Conservation (phyloP, 495 filamentous ascomycete species). For the Cladorrhinum samala region DNA sequence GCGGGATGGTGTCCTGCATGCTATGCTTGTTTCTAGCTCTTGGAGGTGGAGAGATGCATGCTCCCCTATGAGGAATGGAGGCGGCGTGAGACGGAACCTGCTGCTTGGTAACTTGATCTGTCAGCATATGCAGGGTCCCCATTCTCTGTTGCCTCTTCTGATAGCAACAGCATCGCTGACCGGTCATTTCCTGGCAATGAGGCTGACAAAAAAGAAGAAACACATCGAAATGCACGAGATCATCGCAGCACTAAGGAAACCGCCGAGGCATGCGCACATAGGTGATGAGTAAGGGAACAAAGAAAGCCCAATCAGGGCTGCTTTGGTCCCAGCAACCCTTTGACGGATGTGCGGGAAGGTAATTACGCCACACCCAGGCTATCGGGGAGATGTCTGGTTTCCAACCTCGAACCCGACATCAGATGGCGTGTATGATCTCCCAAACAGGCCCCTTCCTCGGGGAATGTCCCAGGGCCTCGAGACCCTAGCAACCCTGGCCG, state of each 20-base stretch:
- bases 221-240: neutral
- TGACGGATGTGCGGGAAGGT: neutral
- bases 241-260: too few relatives aligned
- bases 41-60: neutral
- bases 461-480: too few relatives aligned
- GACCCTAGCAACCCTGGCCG: too few relatives aligned
- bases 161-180: neutral
- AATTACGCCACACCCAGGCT: slow-evolving; percentile 2
- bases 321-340: too few relatives aligned
- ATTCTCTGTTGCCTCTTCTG: neutral
- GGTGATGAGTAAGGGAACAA: too few relatives aligned
- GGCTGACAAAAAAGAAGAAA: neutral
- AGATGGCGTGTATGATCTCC: neutral
- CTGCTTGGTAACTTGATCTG: slow-evolving; percentile 4
- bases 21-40: slow-evolving; percentile 1
- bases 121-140: slow-evolving; percentile 2
- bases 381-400: neutral
- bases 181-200: neutral
- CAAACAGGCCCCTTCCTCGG: neutral
- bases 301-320: too few relatives aligned
- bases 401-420: neutral
- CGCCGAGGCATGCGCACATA: too few relatives aligned
- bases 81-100: neutral
- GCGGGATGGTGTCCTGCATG: neutral
- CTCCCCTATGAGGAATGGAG: neutral